A percentile compares a stretch with the other conserved stretches of the same genome.
Conservation (phyloP, 2,329 filamentous ascomycete genomes). For the Tolypocladium inflatum region DNA sequence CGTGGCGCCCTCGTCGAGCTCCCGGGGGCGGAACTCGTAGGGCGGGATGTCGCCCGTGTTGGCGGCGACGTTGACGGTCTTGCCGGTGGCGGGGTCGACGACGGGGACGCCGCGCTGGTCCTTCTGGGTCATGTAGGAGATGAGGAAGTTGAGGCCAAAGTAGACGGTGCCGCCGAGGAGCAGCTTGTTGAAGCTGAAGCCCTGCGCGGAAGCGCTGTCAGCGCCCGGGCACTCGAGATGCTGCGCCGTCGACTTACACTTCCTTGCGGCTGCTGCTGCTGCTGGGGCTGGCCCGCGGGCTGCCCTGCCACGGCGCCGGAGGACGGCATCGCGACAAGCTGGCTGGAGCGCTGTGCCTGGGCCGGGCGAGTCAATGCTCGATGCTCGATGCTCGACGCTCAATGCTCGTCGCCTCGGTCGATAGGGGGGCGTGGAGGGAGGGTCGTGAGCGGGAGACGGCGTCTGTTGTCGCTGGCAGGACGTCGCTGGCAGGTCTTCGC, state of each 20-base stretch:
- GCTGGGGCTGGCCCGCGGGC: slow-evolving; percentile 10
- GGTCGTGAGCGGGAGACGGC: neutral
- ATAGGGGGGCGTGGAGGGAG: neutral
- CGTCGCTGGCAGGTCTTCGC: too few species aligned
- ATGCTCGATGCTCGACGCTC: too few species aligned
- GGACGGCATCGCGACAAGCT: slow-evolving; percentile 14
- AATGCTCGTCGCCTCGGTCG: neutral
- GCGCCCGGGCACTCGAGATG: neutral
- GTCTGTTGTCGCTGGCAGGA: neutral
- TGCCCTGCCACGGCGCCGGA: slow-evolving; percentile 10
- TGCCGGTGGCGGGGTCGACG: slow-evolving; percentile 39
- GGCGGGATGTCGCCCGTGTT: slow-evolving; percentile 51
- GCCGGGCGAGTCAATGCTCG: neutral
- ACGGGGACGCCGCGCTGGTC: slow-evolving; percentile 36
- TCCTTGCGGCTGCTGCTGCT: slow-evolving; percentile 10
- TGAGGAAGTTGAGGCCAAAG: slow-evolving; percentile 47
- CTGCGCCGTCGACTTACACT: slow-evolving; percentile 13
- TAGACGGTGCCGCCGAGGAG: slow-evolving; percentile 45
- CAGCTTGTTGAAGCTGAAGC: slow-evolving; percentile 34
- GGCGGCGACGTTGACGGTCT: slow-evolving; percentile 41
- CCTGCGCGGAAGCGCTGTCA: slow-evolving; percentile 10
- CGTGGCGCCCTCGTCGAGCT: slow-evolving; percentile 49
- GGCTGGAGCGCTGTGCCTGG: neutral
- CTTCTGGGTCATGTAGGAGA: slow-evolving; percentile 43
- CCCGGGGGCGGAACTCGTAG: slow-evolving; percentile 54